Base-by-base conservation (phyloP, 2,329 filamentous ascomycete genomes). In the Sordariomycetes sp. region DNA sequence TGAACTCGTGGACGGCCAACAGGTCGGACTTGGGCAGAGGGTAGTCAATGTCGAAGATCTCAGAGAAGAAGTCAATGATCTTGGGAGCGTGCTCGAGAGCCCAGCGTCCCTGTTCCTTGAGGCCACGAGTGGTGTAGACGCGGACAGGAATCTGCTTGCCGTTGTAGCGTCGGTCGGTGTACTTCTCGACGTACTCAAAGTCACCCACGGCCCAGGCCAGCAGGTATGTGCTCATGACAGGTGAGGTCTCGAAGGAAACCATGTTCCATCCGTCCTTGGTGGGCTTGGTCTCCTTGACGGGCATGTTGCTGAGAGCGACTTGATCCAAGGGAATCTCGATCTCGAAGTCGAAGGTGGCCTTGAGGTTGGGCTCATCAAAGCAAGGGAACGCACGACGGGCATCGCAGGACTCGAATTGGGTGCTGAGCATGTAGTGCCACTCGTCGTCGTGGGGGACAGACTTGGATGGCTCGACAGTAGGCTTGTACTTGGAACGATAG, bases 331-430 rank as follows among this genome's bases (percentile, higher is more conserved):
- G 90, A 30, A 95, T 74, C 63, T 96, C 90, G 42, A 98, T 82
- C 50, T 87, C 74, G 39, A 98, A 84, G 57, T 95, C 88, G 52
- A 95, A 96, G 3, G 87, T 90, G 9, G 92, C 86, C 64, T 98
- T 98, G 43, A 96, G 72, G 51, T 94, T 94, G 27, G 92, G 92
- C 64, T 98, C 92, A 53, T 98, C 92, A 52, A 96, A 96, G 65
- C 92, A 98, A 31, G 92, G 92, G 63, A 98, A 95, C 8, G 92
- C 90, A 45, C 88, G 75, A 44, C 92, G 82, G 41, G 92, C 92
- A 61, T 98, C 92, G 51, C 87, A 94, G 30, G 88, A 82, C 67
- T 98, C 92, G 53, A 98, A 98, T 57, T 98, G 92, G 32, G 92
- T 98, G 66, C 86, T 94, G 59, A 94, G 68, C 84, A 90, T 88